These are phyloP conservation scores for Aspergillus affinis DNA, from an alignment of 495 filamentous ascomycete species.

Conservation along the genomic window DNA sequence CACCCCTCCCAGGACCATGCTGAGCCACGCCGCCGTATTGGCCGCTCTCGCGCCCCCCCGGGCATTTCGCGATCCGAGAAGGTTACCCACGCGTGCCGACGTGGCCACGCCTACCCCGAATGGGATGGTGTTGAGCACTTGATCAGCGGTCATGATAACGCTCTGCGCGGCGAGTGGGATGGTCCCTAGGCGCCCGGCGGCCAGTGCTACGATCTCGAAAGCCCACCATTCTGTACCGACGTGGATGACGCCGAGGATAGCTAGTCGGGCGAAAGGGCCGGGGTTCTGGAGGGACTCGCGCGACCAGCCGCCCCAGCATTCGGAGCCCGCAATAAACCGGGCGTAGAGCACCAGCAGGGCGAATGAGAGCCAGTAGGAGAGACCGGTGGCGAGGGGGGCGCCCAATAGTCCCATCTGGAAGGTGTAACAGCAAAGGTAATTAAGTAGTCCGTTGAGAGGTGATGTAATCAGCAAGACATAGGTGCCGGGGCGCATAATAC, in stretches of 20 bases:
- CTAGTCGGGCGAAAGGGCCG: constrained; percentile 72
- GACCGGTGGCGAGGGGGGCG: constrained; percentile 78
- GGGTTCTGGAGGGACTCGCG: constrained; percentile 62
- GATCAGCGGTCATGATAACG: constrained; percentile 93
- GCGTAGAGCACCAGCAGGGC: constrained; percentile 73
- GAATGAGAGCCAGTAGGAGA: constrained; percentile 88
- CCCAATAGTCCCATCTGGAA: constrained; percentile 71
- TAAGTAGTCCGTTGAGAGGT: constrained; percentile 72
- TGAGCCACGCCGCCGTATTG: constrained; percentile 75
- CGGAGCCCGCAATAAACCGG: constrained; percentile 66
- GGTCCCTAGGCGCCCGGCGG: constrained; percentile 79
- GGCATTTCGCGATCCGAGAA: constrained; percentile 70
- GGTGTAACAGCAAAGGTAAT: constrained; percentile 77
- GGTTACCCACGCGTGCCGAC: constrained; percentile 76
- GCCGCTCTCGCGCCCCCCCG: constrained; percentile 70
- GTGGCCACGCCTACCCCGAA: constrained; percentile 89
- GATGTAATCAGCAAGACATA: constrained; percentile 85
- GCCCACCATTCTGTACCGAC: constrained; percentile 97
- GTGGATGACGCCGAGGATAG: constrained; percentile 78
- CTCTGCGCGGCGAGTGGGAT: constrained; percentile 83
- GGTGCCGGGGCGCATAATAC: constrained; percentile 83
- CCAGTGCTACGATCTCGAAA: constrained; percentile 92
- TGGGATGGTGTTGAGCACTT: constrained; percentile 89
- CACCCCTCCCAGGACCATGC: constrained; percentile 62
- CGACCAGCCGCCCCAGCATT: constrained; percentile 84